These are phyloP conservation scores for Gloeopeniophorella convolvens DNA, from an alignment of 768 basidiomycete genomes.

Conservation along the genomic window DNA sequence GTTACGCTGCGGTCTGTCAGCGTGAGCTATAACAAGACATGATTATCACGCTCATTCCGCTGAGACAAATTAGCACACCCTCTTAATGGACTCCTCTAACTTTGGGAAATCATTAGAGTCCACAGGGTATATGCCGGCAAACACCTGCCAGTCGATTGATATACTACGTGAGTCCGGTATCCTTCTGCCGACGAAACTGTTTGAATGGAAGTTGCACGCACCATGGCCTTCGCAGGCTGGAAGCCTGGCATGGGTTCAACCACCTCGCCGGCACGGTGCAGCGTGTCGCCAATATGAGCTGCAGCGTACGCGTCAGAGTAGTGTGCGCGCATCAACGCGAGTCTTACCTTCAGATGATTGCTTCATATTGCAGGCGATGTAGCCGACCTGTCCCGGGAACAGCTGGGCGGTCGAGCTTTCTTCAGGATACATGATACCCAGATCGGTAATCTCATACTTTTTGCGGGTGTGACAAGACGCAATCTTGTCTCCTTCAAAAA, in stretches of 20 bases:
- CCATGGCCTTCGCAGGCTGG: constrained; percentile 92
- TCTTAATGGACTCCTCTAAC: constrained; percentile 91
- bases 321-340: background rate
- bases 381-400: constrained; percentile 79
- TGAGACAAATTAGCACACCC: constrained; percentile 43
- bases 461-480: constrained; percentile 78
- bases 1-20: constrained; percentile 87
- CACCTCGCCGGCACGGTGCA: constrained; percentile 63
- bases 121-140: constrained; percentile 90
- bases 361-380: constrained; percentile 96
- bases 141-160: constrained; percentile 63
- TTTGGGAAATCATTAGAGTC: constrained; percentile 88
- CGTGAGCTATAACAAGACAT: constrained; percentile 47
- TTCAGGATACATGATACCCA: constrained; percentile 88
- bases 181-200: background rate
- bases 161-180: background rate
- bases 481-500: constrained; percentile 75
- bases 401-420: constrained; percentile 67
- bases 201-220: constrained; percentile 27
- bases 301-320: constrained; percentile 1
- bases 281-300: constrained; percentile 95
- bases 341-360: constrained; percentile 80
- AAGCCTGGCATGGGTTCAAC: constrained; percentile 88
- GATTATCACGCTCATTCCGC: constrained; percentile 4
- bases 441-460: constrained; percentile 81